Evolutionary conservation across 129 eudicot genomes (phyloP).

Genomic region (Pittosporum tobira): DNA sequence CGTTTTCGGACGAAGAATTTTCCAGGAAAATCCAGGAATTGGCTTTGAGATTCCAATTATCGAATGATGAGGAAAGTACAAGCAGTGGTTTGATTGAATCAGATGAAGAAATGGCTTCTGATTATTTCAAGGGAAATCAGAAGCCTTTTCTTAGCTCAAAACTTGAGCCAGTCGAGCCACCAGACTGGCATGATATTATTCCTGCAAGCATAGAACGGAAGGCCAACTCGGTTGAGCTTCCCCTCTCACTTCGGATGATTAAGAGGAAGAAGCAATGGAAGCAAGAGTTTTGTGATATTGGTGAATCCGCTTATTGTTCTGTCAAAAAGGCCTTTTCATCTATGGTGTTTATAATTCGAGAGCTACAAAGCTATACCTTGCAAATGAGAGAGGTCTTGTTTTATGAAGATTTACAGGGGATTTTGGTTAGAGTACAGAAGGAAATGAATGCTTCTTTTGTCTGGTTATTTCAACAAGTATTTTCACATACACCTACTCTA

Average conservation of each 20-base stretch:
- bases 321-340: constrained; percentile 84
- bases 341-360: constrained; percentile 87
- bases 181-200: constrained; percentile 38
- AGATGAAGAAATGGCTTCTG: not conserved
- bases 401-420: constrained; percentile 65
- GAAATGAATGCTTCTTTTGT: constrained; percentile 95
- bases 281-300: constrained; percentile 43
- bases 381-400: constrained; percentile 70
- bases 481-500: constrained; percentile 74
- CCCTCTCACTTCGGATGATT: constrained; percentile 73
- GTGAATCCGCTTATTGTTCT: constrained; percentile 67
- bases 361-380: constrained; percentile 68
- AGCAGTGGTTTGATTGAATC: not conserved
- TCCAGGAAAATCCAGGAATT: constrained; percentile 42
- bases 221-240: constrained; percentile 74
- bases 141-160: constrained; percentile 5
- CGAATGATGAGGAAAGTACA: constrained; percentile 21
- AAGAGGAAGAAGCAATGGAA: constrained; percentile 62
- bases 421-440: constrained; percentile 57
- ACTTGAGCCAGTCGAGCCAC: constrained; percentile 21
- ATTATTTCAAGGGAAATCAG: not conserved
- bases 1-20: constrained; percentile 73
- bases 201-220: constrained; percentile 54
- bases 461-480: constrained; percentile 91
- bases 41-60: constrained; percentile 34